Base-by-base conservation (phyloP, 805 yeast species). In the Ogataea saltuana region DNA sequence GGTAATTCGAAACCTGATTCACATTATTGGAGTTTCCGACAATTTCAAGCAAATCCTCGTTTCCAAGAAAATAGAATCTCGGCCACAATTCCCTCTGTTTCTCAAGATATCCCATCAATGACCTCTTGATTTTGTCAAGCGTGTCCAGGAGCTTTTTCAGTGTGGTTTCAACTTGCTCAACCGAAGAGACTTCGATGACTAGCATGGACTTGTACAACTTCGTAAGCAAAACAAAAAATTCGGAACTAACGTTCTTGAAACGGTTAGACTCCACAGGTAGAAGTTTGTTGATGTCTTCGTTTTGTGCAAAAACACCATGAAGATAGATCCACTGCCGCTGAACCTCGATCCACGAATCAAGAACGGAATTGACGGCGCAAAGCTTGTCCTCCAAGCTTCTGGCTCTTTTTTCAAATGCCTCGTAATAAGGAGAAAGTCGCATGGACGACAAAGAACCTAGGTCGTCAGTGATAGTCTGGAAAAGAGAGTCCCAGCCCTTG, bases 251-350 rank as follows among this genome's bases (percentile, higher is more conserved):
- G 38, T 75, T 78, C 17, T 70, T 71, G 58, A 87, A 90, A 33
- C 95, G 67, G 0, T 83, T 58, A 0, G 83, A 69, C 53, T 89
- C 97, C 3, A 76, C 56, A 0, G 95, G 93, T 9, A 90, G 66
- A 1, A 87, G 61, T n/a, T 65, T 69, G 44, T 72, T 69, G 15
- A 89, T 74, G 28, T 83, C 88, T 2, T 70, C 69, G 32, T 74
- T 76, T 1, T 71, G 66, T 4, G 78, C 81, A 55, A 91, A 84
- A 0, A 88, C 79, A 2, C 96, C 96, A 49, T 80, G 83, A 17
- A 90, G 68, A 58, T 91, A 88, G 1, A 87, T 77, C 95, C 96
- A 90, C 54, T 83, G 87, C n/a, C 83, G 69, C 61, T 91, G 98
- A 1, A 81, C 85, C 25, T 88, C 96, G 20, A 85, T 73, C 95